phyloP scores from a whole-genome alignment of 805 yeast genomes.

The Torulaspora delbrueckii region DNA sequence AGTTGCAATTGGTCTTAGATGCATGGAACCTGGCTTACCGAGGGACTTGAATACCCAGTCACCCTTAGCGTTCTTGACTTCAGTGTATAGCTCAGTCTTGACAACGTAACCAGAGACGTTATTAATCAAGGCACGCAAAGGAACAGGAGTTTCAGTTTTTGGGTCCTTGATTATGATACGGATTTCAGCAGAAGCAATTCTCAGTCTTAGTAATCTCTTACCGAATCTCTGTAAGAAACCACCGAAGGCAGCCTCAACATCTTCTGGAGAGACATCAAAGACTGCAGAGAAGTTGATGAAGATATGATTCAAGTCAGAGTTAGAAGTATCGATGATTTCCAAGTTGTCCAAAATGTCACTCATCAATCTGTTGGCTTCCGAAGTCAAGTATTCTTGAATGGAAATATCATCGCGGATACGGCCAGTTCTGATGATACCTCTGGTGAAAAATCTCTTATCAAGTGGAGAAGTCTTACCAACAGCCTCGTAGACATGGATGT shows the following conservation, averaged over 20 bases:
- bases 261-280: conserved; percentile 89
- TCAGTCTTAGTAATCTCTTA: conserved; percentile 90
- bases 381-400: conserved; percentile 87
- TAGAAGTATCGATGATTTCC: conserved; percentile 89
- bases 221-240: conserved; percentile 97
- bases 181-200: conserved; percentile 96
- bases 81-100: conserved; percentile 90
- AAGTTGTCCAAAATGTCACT: conserved; percentile 91
- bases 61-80: conserved; percentile 84
- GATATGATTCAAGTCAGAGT: conserved; percentile 94
- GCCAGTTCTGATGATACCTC: conserved; percentile 97
- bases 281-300: conserved; percentile 96
- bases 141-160: conserved; percentile 81
- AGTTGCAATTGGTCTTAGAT: conserved; percentile 88
- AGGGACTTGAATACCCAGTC: conserved; percentile 97
- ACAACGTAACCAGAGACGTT: conserved; percentile 97
- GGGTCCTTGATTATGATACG: conserved; percentile 93
- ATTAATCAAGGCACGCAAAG: conserved; percentile 92
- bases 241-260: conserved; percentile 96
- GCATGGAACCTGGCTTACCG: conserved; percentile 96
- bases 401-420: conserved; percentile 88
- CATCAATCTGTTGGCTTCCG: conserved; percentile 95
- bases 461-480: conserved; percentile 88
- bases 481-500: conserved; percentile 96
- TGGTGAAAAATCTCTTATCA: conserved; percentile 92